Evolutionary conservation across 2,329 filamentous ascomycete genomes (phyloP).

Genomic region (Didymella pinodella): DNA sequence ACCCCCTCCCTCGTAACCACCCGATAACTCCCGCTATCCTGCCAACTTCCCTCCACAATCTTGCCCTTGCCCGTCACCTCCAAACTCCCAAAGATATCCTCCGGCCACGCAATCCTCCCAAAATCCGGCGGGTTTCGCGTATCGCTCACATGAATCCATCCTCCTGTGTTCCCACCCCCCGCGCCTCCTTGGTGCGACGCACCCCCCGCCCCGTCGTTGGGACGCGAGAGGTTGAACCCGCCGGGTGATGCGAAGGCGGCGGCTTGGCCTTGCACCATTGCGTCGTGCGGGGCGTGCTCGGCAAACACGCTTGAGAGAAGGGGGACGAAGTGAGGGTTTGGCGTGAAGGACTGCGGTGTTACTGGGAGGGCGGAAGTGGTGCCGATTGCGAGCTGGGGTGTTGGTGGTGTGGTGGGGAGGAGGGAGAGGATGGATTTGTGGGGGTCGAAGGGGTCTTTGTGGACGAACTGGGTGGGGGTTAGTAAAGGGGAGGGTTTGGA

Average conservation of each 20-base stretch:
- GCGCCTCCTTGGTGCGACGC: constrained; percentile 66
- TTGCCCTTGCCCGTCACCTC: constrained; percentile 66
- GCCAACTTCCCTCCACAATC: constrained; percentile 68
- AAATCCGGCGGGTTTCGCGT: constrained; percentile 67
- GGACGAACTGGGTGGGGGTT: constrained; percentile 56
- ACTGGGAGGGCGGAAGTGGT: constrained; percentile 63
- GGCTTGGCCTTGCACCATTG: constrained; percentile 65
- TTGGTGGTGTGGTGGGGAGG: constrained; percentile 63
- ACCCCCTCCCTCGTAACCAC: constrained; percentile 68
- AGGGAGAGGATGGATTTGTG: constrained; percentile 62
- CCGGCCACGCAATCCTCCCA: constrained; percentile 70
- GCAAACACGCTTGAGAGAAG: constrained; percentile 65
- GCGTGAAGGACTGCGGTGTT: constrained; percentile 62
- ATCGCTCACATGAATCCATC: constrained; percentile 71
- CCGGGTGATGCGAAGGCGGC: constrained; percentile 66
- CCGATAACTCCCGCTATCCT: constrained; percentile 69
- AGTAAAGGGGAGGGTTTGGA: not conserved
- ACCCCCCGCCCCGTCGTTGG: constrained; percentile 59
- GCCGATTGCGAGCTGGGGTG: constrained; percentile 62
- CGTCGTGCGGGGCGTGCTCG: constrained; percentile 63
- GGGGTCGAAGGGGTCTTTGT: constrained; percentile 53
- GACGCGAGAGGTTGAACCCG: constrained; percentile 59
- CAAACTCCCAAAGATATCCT: constrained; percentile 71
- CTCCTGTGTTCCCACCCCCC: constrained; percentile 65
- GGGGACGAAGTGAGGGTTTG: constrained; percentile 64